Evolutionary conservation across 352 stramenopile species (phyloP).

Genomic region (Phytophthora pseudosyringae): DNA sequence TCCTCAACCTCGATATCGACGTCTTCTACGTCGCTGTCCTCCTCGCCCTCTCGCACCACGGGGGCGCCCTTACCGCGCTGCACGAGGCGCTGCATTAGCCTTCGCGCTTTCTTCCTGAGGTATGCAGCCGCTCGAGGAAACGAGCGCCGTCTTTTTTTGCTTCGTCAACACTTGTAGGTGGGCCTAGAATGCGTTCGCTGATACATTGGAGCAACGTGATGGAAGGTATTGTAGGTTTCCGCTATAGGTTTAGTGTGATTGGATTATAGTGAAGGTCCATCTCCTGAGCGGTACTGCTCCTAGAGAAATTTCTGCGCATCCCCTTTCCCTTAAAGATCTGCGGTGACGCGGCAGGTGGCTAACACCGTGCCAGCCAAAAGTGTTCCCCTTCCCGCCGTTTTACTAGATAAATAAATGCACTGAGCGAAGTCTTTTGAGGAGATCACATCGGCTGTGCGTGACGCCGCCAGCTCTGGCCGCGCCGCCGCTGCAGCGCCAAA

Average conservation of each 20-base stretch:
- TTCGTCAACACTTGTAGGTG: slow-evolving; percentile 9
- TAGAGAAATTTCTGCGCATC: slow-evolving; percentile 14
- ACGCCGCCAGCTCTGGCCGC: neutral
- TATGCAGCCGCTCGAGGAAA: slow-evolving; percentile 20
- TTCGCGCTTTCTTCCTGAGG: neutral
- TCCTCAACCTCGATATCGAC: slow-evolving; percentile 17
- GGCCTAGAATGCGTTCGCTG: no score
- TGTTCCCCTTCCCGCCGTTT: neutral
- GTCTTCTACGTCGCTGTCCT: slow-evolving; percentile 17
- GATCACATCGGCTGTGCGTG: neutral
- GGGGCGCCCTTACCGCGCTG: slow-evolving; percentile 28
- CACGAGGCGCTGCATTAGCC: slow-evolving; percentile 32
- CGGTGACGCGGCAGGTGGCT: slow-evolving; percentile 1
- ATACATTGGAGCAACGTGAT: neutral
- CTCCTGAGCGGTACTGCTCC: neutral
- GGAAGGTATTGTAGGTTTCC: neutral
- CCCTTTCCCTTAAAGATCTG: slow-evolving; percentile 14
- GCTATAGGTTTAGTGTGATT: neutral
- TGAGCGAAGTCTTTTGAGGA: neutral
- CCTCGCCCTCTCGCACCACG: slow-evolving; percentile 31
- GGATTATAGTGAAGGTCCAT: neutral
- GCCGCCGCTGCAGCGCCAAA: slow-evolving; percentile 5
- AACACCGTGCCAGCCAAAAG: slow-evolving; percentile 5
- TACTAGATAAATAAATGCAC: no score
- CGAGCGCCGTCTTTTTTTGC: slow-evolving; percentile 21